phyloP scores from a whole-genome alignment of 2,329 filamentous ascomycete genomes.

The Phialemonium atrogriseum region DNA sequence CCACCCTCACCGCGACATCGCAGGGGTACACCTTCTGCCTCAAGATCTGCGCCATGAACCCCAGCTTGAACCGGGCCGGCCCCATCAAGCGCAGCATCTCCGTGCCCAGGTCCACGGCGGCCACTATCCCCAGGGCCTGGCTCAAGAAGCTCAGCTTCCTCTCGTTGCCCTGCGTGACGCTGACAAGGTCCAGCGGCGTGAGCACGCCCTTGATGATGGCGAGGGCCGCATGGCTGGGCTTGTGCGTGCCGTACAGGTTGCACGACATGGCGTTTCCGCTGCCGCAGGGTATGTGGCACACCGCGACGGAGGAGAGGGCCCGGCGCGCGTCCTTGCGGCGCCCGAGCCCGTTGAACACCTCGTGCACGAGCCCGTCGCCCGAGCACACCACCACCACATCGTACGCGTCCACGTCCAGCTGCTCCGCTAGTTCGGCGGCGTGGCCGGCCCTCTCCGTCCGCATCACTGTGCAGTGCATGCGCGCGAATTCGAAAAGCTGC shows the following conservation, averaged over 20 bases:
- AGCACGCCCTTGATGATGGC: constrained; percentile 79
- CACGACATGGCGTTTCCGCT: constrained; percentile 90
- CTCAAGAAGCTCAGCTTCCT: constrained; percentile 82
- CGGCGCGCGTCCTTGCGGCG: constrained; percentile 65
- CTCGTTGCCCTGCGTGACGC: constrained; percentile 71
- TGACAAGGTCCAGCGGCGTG: constrained; percentile 79
- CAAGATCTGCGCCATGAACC: constrained; percentile 69
- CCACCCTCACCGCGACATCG: constrained; percentile 78
- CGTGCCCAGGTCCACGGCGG: constrained; percentile 82
- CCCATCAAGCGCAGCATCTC: constrained; percentile 89
- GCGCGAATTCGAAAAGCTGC: constrained; percentile 75
- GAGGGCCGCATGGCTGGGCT: constrained; percentile 67
- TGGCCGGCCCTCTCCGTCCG: constrained; percentile 66
- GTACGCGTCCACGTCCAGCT: constrained; percentile 68
- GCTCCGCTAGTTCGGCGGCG: constrained; percentile 66
- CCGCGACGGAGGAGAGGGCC: constrained; percentile 68
- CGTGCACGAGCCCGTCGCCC: constrained; percentile 84
- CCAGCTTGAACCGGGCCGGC: constrained; percentile 72
- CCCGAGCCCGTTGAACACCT: constrained; percentile 89
- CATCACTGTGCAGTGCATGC: constrained; percentile 67
- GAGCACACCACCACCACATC: constrained; percentile 87
- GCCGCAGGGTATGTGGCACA: constrained; percentile 84
- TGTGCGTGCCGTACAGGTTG: constrained; percentile 78
- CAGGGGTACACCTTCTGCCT: constrained; percentile 77
- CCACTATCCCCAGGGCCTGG: constrained; percentile 81